Conservation (phyloP, 192 early-diverging fungal genomes). For the Rhizoclosmatium sp. region DNA sequence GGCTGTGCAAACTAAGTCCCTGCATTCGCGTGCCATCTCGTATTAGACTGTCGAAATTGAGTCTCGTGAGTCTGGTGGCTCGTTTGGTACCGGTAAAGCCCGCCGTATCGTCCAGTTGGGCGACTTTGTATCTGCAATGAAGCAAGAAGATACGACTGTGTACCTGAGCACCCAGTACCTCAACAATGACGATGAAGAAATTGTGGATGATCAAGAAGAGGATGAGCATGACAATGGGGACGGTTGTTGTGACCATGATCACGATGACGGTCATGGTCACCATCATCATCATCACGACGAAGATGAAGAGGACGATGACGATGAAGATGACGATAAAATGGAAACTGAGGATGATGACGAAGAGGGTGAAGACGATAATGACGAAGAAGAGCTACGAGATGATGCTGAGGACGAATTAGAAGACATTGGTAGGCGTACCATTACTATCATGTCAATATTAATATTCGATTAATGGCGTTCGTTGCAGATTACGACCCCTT, state of each 20-base stretch:
- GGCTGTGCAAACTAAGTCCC: neutral
- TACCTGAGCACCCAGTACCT: conserved; percentile 53
- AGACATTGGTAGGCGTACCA: neutral
- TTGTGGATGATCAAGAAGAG: conserved; percentile 1
- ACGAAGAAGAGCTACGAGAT: conserved; percentile 5
- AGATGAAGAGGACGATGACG: conserved; percentile 1
- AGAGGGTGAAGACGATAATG: conserved; percentile 1
- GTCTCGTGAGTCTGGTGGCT: conserved; percentile 2
- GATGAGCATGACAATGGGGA: neutral
- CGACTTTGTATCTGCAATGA: conserved; percentile 36
- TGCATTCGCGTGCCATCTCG: neutral
- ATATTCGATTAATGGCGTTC: neutral
- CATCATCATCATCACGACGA: conserved; percentile 7
- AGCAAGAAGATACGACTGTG: conserved; percentile 32
- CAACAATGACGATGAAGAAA: neutral
- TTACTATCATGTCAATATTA: neutral
- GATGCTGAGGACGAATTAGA: neutral
- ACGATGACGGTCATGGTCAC: conserved; percentile 11
- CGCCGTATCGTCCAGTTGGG: conserved; percentile 30
- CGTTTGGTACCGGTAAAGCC: conserved; percentile 36
- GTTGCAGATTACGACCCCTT: neutral
- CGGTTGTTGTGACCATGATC: neutral
- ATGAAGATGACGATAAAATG: conserved; percentile 3
- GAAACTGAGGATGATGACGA: conserved; percentile 5
- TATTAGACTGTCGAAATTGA: conserved; percentile 7